Conservation (phyloP, 1,284 basidiomycete species). For the Rhodotorula sp. region DNA sequence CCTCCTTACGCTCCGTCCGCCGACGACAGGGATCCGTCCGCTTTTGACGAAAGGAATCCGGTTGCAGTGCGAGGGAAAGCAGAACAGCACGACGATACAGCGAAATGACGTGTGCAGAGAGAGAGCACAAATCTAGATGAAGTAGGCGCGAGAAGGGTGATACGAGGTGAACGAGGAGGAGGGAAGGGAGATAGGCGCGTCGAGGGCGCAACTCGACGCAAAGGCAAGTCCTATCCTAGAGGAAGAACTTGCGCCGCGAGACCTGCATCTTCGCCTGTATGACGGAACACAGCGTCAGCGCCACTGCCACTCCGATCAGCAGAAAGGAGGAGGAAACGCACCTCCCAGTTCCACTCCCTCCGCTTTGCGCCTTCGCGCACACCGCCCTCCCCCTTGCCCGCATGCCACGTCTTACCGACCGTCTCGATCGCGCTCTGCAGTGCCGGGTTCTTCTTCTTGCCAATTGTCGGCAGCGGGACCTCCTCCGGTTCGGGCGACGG, state of each 20-base stretch:
- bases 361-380: slow-evolving; percentile 41
- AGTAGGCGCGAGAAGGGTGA: background rate
- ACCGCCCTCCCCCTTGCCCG: slow-evolving; percentile 44
- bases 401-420: slow-evolving; percentile 44
- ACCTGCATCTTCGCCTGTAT: slow-evolving; percentile 45
- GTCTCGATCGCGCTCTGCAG: slow-evolving; percentile 30
- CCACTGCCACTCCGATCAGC: fast-evolving
- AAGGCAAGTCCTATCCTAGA: slow-evolving; percentile 4
- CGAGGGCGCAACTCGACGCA: too few species aligned
- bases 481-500: slow-evolving; percentile 25
- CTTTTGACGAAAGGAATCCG: too few species aligned
- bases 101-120: too few species aligned
- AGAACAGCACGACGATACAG: too few species aligned
- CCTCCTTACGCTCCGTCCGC: too few species aligned
- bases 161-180: background rate
- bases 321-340: slow-evolving; percentile 4
- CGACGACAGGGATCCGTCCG: too few species aligned
- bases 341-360: slow-evolving; percentile 43
- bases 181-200: too few species aligned
- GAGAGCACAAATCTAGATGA: too few species aligned
- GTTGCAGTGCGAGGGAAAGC: too few species aligned
- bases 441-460: slow-evolving; percentile 35
- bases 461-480: slow-evolving; percentile 33
- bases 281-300: background rate
- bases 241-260: slow-evolving; percentile 43